Evolutionary conservation across 1,284 basidiomycete genomes (phyloP), one percentile per base, ranked within the genome.

Genomic region (Ceratobasidium sp.): DNA sequence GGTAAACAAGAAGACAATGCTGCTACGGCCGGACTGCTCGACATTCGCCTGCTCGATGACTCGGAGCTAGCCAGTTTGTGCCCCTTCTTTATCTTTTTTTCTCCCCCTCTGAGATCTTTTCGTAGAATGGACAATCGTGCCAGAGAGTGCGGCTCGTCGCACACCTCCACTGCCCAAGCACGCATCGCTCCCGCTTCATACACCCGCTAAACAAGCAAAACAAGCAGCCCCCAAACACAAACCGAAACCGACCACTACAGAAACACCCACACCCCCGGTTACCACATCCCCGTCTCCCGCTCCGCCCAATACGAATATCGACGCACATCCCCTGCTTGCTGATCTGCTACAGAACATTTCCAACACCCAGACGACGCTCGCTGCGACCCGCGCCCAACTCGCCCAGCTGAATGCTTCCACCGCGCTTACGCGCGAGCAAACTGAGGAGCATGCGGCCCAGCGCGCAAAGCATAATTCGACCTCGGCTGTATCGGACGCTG

Each of bases 401-500:
- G 83, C 86, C 6, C 90, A 95, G 71, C 89, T 90, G 78, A 89
- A 92, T 78, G 81, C 86, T 36, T 83, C 87, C 24, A 88, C 93
- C 9, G 84, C 88, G 0, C 86, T 90, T 41, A 88, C 91, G 22
- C 93, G 96, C 22, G 88, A 88, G 67, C 88, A 89, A 75, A 96
- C 96, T 81, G 91, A 91, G 62, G 89, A 91, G 77, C 97, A 98
- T 81, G 97, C 98, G 79, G 86, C 86, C 1, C 88, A 89, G 31
- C 89, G 94, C 71, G 83, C 88, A 33, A 95, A 98, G 80, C 85
- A 95, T 73, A 97, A 96, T 81, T 82, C 88, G 24, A 89, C 91
- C 67, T 93, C 93, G 66, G 97, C 97, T 82, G 83, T 86, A 0
- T 86, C 98, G 7, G 97, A 99, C 79, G 97, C 99, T 80, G 87